Base-by-base conservation (phyloP, 1,139 yeast species). In the Sugiyamaella castrensis region DNA sequence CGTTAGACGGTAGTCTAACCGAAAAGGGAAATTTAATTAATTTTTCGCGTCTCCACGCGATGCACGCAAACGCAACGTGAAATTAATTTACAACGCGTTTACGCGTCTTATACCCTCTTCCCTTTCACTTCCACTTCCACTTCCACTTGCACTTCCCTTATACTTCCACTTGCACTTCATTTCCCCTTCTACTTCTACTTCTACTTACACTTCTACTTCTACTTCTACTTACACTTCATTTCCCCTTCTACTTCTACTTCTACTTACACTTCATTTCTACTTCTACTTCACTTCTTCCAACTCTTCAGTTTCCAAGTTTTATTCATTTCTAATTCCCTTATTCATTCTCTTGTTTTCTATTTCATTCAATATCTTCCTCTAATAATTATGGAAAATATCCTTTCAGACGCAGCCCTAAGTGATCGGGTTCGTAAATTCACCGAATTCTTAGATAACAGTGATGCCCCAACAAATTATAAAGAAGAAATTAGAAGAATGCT, bases 381-480 rank as follows among this genome's bases (percentile, higher is more conserved):
- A 5, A n/a, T 16, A 3, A 16, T 16, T 11, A 37, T 37, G 43
- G 43, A 13, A 28, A 42, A 37, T 10, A 11, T 12, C 7, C 27
- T 37, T 15, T 30, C 59, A 16, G 71, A 68, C 53, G 71, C 71
- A 15, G 56, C 60, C 12, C 61, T 57, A 60, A 80, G 84, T 53
- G 98, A 91, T 66, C 81, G 97, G 58, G 87, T 87, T 34, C 81
- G 96, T 64, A 76, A 84, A 58, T 92, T 92, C 70, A 91, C 87
- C 57, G 98, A 92, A 62, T 91, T 91, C 65, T 73, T 92, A 43
- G 94, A 86, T 60, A 74, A 76, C 44, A 71, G 70, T 42, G 74
- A 73, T 19, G 67, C 66, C 8, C 56, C 57, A 1, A 76, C 84
- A 6, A 80, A 81, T 54, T 87, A 88, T 67, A 77, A 81, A 58